phyloP scores from a whole-genome alignment of 129 eudicot species.

The Flaveria bidentis region DNA sequence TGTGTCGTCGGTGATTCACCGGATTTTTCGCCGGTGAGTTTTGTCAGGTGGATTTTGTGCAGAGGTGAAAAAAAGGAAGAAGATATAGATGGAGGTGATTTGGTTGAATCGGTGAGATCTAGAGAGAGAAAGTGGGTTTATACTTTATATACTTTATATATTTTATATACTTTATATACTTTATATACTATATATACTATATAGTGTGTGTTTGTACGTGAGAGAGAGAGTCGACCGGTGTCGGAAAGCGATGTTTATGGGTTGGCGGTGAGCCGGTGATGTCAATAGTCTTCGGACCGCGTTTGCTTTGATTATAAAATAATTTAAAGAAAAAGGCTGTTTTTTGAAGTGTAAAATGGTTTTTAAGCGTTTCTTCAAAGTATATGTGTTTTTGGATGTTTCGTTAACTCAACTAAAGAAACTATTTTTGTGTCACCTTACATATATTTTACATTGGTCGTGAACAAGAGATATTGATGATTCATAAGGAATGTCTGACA shows the following conservation, averaged over 20 bases:
- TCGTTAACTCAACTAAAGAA: no score
- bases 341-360: no score
- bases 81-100: not conserved
- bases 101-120: constrained; percentile 6
- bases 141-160: no score
- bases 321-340: not conserved
- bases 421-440: no score
- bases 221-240: not conserved
- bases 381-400: no score
- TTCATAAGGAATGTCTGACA: no score
- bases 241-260: not conserved
- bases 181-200: no score
- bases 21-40: not conserved
- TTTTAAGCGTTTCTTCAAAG: no score
- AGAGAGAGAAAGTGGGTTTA: constrained; percentile 6
- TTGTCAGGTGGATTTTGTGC: constrained; percentile 7
- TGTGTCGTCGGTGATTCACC: not conserved
- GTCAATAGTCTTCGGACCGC: not conserved
- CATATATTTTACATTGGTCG: no score
- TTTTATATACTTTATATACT: no score
- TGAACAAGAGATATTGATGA: no score
- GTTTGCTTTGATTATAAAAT: not conserved
- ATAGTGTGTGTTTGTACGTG: not conserved
- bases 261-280: not conserved
- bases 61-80: not conserved